Evolutionary conservation across 2,329 filamentous ascomycete genomes (phyloP).

Genomic region (Podosphaera fusca): DNA sequence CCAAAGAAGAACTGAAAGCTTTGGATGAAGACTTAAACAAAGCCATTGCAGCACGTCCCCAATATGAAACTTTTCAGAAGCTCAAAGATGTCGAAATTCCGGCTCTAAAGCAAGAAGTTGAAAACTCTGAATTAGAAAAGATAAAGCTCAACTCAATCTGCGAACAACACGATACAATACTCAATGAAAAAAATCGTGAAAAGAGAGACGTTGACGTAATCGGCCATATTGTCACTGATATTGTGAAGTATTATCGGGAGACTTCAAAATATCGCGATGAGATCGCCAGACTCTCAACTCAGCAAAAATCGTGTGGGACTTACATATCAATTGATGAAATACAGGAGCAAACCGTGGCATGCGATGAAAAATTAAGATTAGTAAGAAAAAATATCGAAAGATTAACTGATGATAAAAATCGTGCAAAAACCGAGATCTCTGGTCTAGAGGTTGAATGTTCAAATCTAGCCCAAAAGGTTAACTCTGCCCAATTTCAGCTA

Average conservation of each 20-base stretch:
- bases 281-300: constrained; percentile 50
- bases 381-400: constrained; percentile 41
- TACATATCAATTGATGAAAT: constrained; percentile 63
- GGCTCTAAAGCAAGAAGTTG: constrained; percentile 37
- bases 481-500: constrained; percentile 45
- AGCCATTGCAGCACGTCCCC: constrained; percentile 37
- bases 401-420: constrained; percentile 46
- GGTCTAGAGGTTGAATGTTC: constrained; percentile 54
- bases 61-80: constrained; percentile 53
- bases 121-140: constrained; percentile 36
- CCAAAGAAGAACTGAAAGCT: constrained; percentile 36
- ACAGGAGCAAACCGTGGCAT: constrained; percentile 45
- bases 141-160: constrained; percentile 34
- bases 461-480: constrained; percentile 51
- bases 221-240: constrained; percentile 51
- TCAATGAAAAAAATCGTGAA: constrained; percentile 38
- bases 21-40: constrained; percentile 27
- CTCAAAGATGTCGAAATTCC: constrained; percentile 48
- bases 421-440: constrained; percentile 42
- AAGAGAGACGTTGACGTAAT: constrained; percentile 56
- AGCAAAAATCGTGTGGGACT: constrained; percentile 43
- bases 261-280: constrained; percentile 48
- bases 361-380: constrained; percentile 42
- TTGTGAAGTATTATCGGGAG: constrained; percentile 49
- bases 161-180: constrained; percentile 42